These are phyloP conservation scores for Chamaenerion angustifolium DNA, from an alignment of 345 rosid species.

Conservation along the genomic window DNA sequence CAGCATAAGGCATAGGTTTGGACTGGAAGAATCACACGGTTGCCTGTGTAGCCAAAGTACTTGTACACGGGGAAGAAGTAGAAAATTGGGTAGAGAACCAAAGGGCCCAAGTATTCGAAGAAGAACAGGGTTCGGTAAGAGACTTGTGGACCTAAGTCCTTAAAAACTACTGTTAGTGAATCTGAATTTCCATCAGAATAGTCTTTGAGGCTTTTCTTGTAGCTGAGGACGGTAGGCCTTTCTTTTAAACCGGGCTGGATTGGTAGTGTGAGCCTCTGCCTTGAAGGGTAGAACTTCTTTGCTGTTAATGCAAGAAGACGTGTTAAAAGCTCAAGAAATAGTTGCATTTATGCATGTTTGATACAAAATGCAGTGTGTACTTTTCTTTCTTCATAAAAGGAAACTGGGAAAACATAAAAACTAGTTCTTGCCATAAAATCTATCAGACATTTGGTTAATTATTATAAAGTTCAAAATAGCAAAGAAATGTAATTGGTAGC, in stretches of 20 bases:
- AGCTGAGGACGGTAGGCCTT: constrained; percentile 49
- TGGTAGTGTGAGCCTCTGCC: constrained; percentile 90
- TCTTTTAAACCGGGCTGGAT: constrained; percentile 62
- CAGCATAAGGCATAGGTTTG: constrained; percentile 89
- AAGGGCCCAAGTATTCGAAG: constrained; percentile 88
- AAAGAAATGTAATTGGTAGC: no score
- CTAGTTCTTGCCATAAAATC: no score
- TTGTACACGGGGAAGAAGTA: constrained; percentile 77
- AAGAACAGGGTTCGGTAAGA: constrained; percentile 91
- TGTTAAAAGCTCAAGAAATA: not conserved
- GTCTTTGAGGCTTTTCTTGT: constrained; percentile 59
- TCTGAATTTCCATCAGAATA: constrained; percentile 51
- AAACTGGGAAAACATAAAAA: no score
- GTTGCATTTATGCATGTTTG: not conserved
- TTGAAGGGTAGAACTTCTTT: constrained; percentile 80
- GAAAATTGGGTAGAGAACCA: constrained; percentile 72
- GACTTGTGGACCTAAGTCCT: constrained; percentile 94
- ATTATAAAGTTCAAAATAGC: no score
- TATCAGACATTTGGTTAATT: no score
- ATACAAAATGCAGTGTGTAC: no score
- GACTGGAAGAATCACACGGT: constrained; percentile 57
- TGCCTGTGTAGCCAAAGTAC: constrained; percentile 55
- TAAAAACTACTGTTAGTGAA: constrained; percentile 56
- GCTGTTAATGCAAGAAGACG: constrained; percentile 29
- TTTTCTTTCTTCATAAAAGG: no score